Evolutionary conservation across 2,329 filamentous ascomycete genomes (phyloP), one percentile per base, ranked within the genome.

Genomic region (Trichoderma brevicompactum): DNA sequence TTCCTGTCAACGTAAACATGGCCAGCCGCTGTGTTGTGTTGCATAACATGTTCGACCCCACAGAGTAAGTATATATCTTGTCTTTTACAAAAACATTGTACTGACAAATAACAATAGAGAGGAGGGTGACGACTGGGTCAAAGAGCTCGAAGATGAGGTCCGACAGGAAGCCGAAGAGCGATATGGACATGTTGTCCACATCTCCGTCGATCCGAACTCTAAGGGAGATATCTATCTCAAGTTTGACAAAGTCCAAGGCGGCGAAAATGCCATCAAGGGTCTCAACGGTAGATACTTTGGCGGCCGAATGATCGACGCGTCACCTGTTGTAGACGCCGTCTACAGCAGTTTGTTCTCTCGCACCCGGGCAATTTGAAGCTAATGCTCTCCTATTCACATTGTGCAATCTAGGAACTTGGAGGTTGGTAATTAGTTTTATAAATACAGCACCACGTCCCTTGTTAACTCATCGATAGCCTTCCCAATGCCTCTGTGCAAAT

Each of bases 191-290:
- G 94, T 99, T 74, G 93, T 98, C 78, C 95, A 99, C 87, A 96
- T 98, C 80, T 87, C 93, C 72, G 86, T 97, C 79, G 94, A 98
- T 82, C 88, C 91, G 71, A 96, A 96, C 81, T 95, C 93, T 54
- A 88, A 91, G 78, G 95, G 95, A 79, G 95, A 99, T 77, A 94
- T 99, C 73, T 99, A 97, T 79, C 89, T 99, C 78, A 99, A 99
- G 79, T 99, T 99, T 81, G 93, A 97, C 80, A 91, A 92, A 74
- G 92, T 98, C 68, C 88, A 94, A 77, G 94, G 94, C 72, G 94
- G 94, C 76, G 92, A 97, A 80, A 98, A 97, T 77, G 95, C 95
- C 73, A 96, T 98, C 81, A 96, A 96, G 78, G 95, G 95, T 75
- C 87, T 99, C 69, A 98, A 99, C 79, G 95, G 95, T 75, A 90